Percentiles rank a stretch among this genome's conserved stretches.
phyloP scores from a whole-genome alignment of 495 filamentous ascomycete species.

The Cudoniella acicularis region DNA sequence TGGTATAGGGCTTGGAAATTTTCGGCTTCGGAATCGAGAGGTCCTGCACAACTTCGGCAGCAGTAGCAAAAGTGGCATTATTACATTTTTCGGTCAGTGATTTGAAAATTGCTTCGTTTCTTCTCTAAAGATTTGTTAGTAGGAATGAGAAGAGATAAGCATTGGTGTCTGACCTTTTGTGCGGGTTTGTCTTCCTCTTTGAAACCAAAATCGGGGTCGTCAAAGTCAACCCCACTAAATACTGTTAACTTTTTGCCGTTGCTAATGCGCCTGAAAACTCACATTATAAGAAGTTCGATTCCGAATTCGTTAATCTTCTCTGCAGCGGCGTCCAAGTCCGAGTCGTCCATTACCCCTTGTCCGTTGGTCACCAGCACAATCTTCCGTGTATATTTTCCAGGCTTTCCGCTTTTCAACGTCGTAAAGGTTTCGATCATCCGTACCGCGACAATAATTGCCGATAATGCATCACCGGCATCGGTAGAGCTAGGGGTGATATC shows the following conservation, averaged over 20 bases:
- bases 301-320: constrained; percentile 65
- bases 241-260: background rate
- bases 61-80: constrained; percentile 72
- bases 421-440: constrained; percentile 79
- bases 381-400: constrained; percentile 80
- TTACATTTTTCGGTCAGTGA: constrained; percentile 56
- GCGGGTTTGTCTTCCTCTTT: constrained; percentile 86
- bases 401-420: constrained; percentile 46
- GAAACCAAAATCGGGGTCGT: constrained; percentile 84
- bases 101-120: constrained; percentile 67
- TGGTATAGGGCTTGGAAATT: constrained; percentile 61
- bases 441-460: constrained; percentile 79
- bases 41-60: constrained; percentile 77
- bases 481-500: constrained; percentile 63
- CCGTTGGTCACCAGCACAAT: constrained; percentile 87
- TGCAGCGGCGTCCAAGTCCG: constrained; percentile 62
- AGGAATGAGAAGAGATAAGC: background rate
- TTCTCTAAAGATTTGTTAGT: constrained; percentile 34
- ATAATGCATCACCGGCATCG: constrained; percentile 77
- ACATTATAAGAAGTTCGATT: constrained; percentile 81
- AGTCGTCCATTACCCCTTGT: constrained; percentile 61
- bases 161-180: constrained; percentile 50
- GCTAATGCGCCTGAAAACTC: constrained; percentile 30
- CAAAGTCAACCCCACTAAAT: constrained; percentile 86
- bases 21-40: constrained; percentile 76